Conservation (phyloP, 2,329 filamentous ascomycete genomes). For the Colletotrichum truncatum region DNA sequence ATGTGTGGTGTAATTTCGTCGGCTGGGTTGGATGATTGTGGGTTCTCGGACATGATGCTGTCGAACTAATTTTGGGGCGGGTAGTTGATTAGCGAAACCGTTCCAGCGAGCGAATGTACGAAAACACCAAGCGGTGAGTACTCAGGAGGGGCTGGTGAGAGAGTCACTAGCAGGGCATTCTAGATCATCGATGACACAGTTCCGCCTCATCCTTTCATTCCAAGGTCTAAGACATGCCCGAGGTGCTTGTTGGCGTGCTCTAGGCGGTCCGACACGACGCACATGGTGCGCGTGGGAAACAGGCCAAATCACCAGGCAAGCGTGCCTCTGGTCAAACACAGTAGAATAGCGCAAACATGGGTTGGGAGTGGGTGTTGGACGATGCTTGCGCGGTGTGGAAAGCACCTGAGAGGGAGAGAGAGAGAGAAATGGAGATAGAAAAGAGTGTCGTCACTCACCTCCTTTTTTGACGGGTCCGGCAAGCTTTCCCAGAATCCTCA, state of each 20-base stretch:
- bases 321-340: constrained; percentile 1
- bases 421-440: background rate
- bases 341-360: background rate
- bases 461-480: constrained; percentile 27
- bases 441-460: constrained; percentile 26
- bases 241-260: constrained; percentile 7
- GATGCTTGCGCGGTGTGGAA: background rate
- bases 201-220: constrained; percentile 24
- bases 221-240: constrained; percentile 33
- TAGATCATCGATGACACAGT: constrained; percentile 22
- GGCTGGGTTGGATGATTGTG: constrained; percentile 35
- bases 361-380: background rate
- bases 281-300: constrained; percentile 5
- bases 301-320: background rate
- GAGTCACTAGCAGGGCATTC: background rate
- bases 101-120: constrained; percentile 2
- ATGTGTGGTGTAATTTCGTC: constrained; percentile 41
- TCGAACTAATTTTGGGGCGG: background rate
- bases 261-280: constrained; percentile 9
- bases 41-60: constrained; percentile 43
- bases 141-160: constrained; percentile 22
- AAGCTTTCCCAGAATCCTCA: constrained; percentile 35
- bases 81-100: constrained; percentile 25
- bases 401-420: too few relatives aligned
- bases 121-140: constrained; percentile 12